Evolutionary conservation across 176 grass and related monocot genomes (phyloP), one percentile per base, ranked within the genome.

Genomic region (Alloteropsis semialata): DNA sequence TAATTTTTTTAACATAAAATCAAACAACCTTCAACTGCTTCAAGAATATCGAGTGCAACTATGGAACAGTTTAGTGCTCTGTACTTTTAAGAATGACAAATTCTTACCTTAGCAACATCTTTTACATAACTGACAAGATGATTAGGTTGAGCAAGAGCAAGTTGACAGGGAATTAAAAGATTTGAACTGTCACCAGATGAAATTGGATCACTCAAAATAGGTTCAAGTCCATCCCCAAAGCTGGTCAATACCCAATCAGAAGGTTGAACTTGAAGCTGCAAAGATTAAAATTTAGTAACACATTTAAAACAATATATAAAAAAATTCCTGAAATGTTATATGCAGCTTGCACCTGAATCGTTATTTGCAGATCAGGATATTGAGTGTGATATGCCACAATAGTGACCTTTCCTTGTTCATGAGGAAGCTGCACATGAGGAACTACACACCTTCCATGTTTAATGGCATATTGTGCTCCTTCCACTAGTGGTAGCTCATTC

Each of bases 391-490:
- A 61, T 61, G 74, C 74, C 39, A 59, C 6, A 78, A 85, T 48
- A 78, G 38, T 85, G 74, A 85, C 39, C 19, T 11, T 70, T 85
- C 74, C 74, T 78, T 42, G 53, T 70, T 70, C 65, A 38, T 58
- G 10, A 49, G 83, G 74, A 78, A 85, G 36, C 51, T 19, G 83
- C 41, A 78, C 41, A 22, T 21, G 50, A 69, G 83, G 38, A 69
- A 85, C 38, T 44, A 85, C 53, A 85, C 83, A 85, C 67, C 65
- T 85, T 85, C 83, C 83, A 17, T 36, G 74, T 59, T 78, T 43
- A 70, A 85, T 69, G n/a, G 83, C 22, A 77, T 85, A 85, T 57
- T 78, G 83, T 60, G 74, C 53, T 70, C 74, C 64, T 70, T 78
- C 41, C 74, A 78, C 5, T 45, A 78, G 30, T 78, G 75, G 43